These are phyloP conservation scores for Bacidia gigantensis DNA, from an alignment of 495 filamentous ascomycete species.

Conservation along the genomic window DNA sequence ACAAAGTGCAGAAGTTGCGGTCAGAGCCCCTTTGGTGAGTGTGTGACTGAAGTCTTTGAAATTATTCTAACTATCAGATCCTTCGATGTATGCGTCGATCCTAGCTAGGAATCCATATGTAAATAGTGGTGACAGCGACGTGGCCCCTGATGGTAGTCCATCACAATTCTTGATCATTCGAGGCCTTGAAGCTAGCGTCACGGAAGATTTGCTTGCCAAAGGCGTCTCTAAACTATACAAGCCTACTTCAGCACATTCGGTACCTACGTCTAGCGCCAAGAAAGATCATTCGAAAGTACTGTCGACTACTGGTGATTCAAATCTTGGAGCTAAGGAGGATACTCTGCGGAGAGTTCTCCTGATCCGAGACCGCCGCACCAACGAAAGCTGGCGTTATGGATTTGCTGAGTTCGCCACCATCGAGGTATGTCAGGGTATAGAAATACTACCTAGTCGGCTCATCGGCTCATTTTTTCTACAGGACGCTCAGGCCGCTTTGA, in stretches of 20 bases:
- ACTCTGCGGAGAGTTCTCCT: conserved; percentile 67
- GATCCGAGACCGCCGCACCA: conserved; percentile 57
- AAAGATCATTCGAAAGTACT: conserved; percentile 54
- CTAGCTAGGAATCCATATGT: background rate
- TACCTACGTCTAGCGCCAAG: conserved; percentile 22
- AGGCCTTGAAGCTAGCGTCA: conserved; percentile 57
- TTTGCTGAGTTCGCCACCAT: conserved; percentile 77
- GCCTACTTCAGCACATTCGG: conserved; percentile 31
- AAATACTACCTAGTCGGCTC: background rate
- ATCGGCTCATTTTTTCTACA: conserved; percentile 18
- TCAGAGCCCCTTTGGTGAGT: background rate
- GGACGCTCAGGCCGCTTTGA: conserved; percentile 66
- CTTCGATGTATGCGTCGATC: background rate
- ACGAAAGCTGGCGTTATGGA: conserved; percentile 75
- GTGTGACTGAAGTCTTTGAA: background rate
- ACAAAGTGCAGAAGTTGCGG: background rate
- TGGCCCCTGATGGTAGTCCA: conserved; percentile 54
- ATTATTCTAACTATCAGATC: background rate
- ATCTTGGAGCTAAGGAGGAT: conserved; percentile 61
- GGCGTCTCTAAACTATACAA: conserved; percentile 69
- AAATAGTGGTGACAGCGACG: conserved; percentile 66
- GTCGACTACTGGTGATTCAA: conserved; percentile 59
- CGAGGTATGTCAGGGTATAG: conserved; percentile 25
- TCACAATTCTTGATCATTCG: conserved; percentile 75
- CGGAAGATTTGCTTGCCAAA: conserved; percentile 63